Conservation (phyloP, 768 basidiomycete genomes). For the Steccherinum ochraceum region DNA sequence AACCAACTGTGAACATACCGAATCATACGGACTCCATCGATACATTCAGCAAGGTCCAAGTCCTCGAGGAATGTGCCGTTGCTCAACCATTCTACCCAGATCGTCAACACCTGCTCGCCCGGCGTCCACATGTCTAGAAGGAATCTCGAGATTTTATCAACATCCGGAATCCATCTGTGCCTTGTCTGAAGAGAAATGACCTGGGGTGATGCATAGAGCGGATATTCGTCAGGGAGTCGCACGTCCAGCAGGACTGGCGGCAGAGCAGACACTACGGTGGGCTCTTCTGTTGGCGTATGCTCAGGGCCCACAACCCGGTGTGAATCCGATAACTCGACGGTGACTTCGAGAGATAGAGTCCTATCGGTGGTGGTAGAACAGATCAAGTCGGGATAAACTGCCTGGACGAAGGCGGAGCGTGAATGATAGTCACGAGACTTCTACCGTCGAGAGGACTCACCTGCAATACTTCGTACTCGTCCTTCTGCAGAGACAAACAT, state of each 20-base stretch:
- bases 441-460: conserved; percentile 27
- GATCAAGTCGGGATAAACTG: conserved; percentile 71
- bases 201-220: conserved; percentile 43
- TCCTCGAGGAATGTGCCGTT: conserved; percentile 55
- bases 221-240: conserved; percentile 48
- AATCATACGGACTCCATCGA: conserved; percentile 20
- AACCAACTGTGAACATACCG: too few species aligned
- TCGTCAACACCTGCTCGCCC: conserved; percentile 57
- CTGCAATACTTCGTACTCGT: conserved; percentile 61
- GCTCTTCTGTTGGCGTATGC: conserved; percentile 11
- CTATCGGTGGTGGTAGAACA: conserved; percentile 32
- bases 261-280: conserved; percentile 38
- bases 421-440: not conserved
- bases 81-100: conserved; percentile 68
- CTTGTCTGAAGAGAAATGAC: conserved; percentile 50
- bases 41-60: conserved; percentile 31
- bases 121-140: conserved; percentile 53
- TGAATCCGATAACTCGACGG: conserved; percentile 49
- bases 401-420: conserved; percentile 31
- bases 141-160: too few species aligned
- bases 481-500: conserved; percentile 32
- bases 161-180: too few species aligned
- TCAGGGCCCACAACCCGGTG: conserved; percentile 32
- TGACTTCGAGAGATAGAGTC: conserved; percentile 52
- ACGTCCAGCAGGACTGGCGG: conserved; percentile 61